These are phyloP conservation scores for Proliferodiscus dingleyae DNA, from an alignment of 2,329 filamentous ascomycete species.

Conservation along the genomic window DNA sequence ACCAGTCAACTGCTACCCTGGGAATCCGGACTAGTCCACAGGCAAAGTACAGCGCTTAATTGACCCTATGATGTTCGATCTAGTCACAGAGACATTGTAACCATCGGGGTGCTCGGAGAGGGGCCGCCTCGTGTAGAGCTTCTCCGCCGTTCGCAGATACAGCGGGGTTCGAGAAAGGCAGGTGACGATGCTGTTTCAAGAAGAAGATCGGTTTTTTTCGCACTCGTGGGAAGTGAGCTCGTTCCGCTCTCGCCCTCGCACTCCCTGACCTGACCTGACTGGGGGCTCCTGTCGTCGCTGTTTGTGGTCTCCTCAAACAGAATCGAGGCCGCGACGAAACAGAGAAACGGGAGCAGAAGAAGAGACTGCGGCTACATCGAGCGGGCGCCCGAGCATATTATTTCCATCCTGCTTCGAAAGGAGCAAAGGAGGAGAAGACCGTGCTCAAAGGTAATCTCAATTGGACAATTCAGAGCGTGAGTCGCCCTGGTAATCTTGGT, in stretches of 20 bases:
- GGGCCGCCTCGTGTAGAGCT: constrained; percentile 1
- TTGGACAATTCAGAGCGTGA: constrained; percentile 5
- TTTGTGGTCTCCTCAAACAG: background rate
- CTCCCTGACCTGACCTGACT: too few species aligned
- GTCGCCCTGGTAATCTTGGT: background rate
- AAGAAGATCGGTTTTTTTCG: constrained; percentile 1
- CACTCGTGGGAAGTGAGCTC: background rate
- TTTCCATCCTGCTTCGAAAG: constrained; percentile 1
- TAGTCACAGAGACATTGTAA: constrained; percentile 14
- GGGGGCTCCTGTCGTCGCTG: background rate
- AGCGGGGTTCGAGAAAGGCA: constrained; percentile 11
- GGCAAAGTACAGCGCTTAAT: constrained; percentile 5
- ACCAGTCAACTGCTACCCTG: background rate
- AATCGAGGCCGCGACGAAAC: background rate
- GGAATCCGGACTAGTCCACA: constrained; percentile 3
- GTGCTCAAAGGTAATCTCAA: constrained; percentile 8
- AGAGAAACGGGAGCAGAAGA: constrained; percentile 4
- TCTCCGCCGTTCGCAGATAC: background rate
- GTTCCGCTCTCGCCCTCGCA: background rate
- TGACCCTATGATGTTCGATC: constrained; percentile 7
- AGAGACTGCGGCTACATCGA: constrained; percentile 1
- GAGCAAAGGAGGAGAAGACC: background rate
- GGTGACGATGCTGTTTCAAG: constrained; percentile 10
- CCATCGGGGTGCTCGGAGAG: constrained; percentile 3
- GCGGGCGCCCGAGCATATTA: constrained; percentile 4